These are phyloP conservation scores for Torulaspora indica DNA, from an alignment of 805 yeast species.

Conservation along the genomic window DNA sequence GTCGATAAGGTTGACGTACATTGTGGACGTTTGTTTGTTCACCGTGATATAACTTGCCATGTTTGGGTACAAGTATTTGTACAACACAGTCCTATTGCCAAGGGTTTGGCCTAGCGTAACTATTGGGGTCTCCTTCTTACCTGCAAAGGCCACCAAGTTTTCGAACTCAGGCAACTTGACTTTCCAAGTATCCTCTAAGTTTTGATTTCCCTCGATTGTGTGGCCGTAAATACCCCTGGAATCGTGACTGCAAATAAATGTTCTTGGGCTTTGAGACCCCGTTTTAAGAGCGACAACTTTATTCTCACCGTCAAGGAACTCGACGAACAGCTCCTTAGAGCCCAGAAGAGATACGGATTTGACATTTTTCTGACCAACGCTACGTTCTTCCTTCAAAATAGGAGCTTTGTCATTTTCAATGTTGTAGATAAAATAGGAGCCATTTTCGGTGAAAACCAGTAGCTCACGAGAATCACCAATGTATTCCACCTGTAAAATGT, in stretches of 20 bases:
- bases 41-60: slow-evolving; percentile 48
- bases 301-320: slow-evolving; percentile 14
- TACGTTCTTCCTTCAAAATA: background rate
- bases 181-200: slow-evolving; percentile 39
- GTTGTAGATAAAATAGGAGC: slow-evolving; percentile 23
- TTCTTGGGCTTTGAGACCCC: slow-evolving; percentile 10
- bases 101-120: slow-evolving; percentile 65
- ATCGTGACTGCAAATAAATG: slow-evolving; percentile 25
- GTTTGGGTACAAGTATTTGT: slow-evolving; percentile 79
- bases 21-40: slow-evolving; percentile 24
- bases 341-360: slow-evolving; percentile 5
- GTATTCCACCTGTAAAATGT: slow-evolving; percentile 25
- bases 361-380: background rate
- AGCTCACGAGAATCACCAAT: slow-evolving; percentile 19
- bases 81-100: slow-evolving; percentile 66
- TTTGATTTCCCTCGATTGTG: slow-evolving; percentile 22
- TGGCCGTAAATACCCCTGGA: slow-evolving; percentile 24
- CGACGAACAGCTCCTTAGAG: slow-evolving; percentile 17
- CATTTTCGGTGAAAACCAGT: slow-evolving; percentile 30
- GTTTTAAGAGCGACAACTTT: slow-evolving; percentile 12
- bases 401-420: slow-evolving; percentile 10
- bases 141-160: slow-evolving; percentile 39
- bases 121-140: slow-evolving; percentile 40
- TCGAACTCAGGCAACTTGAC: slow-evolving; percentile 33
- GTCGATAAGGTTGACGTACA: slow-evolving; percentile 58